phyloP scores from a whole-genome alignment of 192 early-diverging fungal species.

The Globomyces pollinis-pini region DNA sequence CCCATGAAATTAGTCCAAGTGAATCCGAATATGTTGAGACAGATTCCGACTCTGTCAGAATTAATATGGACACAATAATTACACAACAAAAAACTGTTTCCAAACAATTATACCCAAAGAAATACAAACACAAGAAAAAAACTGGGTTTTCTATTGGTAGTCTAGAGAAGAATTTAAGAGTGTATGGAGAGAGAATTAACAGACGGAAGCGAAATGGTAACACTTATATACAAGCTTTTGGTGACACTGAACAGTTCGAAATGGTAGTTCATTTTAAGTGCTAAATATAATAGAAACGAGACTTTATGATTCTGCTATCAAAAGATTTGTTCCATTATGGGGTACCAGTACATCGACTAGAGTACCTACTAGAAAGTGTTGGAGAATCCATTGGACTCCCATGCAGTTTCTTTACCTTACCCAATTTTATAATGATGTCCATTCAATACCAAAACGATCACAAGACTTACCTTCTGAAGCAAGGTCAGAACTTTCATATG shows the following conservation, averaged over 20 bases:
- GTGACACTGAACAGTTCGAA: constrained; percentile 23
- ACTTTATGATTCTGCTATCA: constrained; percentile 39
- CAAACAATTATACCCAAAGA: no score
- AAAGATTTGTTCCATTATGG: constrained; percentile 35
- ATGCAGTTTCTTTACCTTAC: constrained; percentile 20
- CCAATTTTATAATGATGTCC: constrained; percentile 1
- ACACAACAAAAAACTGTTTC: no score
- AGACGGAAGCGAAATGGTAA: not conserved
- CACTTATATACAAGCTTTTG: not conserved
- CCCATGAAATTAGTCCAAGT: no score
- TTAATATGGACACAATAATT: no score
- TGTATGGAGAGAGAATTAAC: constrained; percentile 3
- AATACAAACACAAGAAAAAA: no score
- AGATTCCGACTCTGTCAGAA: no score
- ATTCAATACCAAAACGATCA: constrained; percentile 16
- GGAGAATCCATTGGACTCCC: constrained; percentile 31
- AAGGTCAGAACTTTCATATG: constrained; percentile 31
- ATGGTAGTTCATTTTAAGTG: no score
- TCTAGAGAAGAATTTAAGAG: no score
- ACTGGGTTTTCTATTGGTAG: no score
- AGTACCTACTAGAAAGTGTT: constrained; percentile 29
- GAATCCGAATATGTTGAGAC: no score
- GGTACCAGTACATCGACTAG: constrained; percentile 39
- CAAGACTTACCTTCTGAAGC: constrained; percentile 32
- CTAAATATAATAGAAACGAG: no score